Percentiles rank a stretch among this genome's conserved stretches.
phyloP scores from a whole-genome alignment of 768 basidiomycete genomes.

The Pleurotus citrinopileatus region DNA sequence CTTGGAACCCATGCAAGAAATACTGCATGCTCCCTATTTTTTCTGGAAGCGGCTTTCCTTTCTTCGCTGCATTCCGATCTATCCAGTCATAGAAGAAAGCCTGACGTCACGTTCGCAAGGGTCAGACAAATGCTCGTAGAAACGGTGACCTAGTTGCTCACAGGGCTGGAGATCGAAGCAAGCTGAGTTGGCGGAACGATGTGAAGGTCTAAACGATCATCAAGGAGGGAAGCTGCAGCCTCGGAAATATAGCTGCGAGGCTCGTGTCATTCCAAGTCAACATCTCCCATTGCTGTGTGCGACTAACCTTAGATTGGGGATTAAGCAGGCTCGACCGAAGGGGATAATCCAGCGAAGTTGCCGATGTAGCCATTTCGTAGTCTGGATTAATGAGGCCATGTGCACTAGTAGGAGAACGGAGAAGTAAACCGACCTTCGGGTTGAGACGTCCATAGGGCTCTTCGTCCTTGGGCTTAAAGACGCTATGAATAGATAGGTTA shows the following conservation, averaged over 20 bases:
- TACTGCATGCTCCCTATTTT: constrained; percentile 92
- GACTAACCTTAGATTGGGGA: constrained; percentile 83
- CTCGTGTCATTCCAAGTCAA: neutral
- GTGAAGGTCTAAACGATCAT: constrained; percentile 65
- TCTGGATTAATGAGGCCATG: constrained; percentile 38
- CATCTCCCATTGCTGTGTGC: too few species aligned
- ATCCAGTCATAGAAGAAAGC: constrained; percentile 95
- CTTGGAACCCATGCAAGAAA: constrained; percentile 82
- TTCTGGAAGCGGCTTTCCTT: constrained; percentile 79
- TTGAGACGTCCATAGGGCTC: constrained; percentile 88
- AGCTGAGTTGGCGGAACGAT: constrained; percentile 88
- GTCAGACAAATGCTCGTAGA: too few species aligned
- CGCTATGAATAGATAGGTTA: constrained; percentile 28
- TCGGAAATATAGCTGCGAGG: constrained; percentile 75
- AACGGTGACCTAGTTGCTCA: constrained; percentile 25
- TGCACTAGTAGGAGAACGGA: neutral
- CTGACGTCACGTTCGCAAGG: constrained; percentile 26
- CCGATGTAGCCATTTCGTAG: constrained; percentile 87
- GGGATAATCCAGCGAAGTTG: constrained; percentile 89
- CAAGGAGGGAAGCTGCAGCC: constrained; percentile 84
- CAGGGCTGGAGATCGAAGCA: constrained; percentile 77
- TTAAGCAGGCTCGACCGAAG: constrained; percentile 85
- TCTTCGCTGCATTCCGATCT: constrained; percentile 77
- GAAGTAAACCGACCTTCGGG: constrained; percentile 57
- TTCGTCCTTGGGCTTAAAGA: constrained; percentile 92